Percentiles rank a stretch among this genome's conserved stretches.
These are phyloP conservation scores for Penicillium cataractarum DNA, from an alignment of 495 filamentous ascomycete genomes.

Conservation along the genomic window DNA sequence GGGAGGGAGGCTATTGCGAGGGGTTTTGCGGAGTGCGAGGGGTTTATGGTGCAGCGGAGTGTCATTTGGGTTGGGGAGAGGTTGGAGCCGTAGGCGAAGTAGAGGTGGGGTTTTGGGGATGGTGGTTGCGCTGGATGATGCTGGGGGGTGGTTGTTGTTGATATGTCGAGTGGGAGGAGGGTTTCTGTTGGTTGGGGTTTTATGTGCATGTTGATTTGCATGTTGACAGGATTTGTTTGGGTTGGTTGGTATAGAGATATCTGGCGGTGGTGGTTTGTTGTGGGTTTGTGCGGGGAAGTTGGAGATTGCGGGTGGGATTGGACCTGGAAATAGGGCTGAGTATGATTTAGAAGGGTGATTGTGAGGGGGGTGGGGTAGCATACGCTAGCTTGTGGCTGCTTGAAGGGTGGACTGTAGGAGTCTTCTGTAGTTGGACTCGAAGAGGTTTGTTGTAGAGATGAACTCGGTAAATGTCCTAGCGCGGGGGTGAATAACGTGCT, in stretches of 20 bases:
- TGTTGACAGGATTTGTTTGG: neutral
- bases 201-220: constrained; percentile 15
- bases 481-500: neutral
- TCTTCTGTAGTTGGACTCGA: neutral
- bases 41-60: constrained; percentile 59
- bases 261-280: neutral
- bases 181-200: constrained; percentile 13
- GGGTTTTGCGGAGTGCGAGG: constrained; percentile 52
- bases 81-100: constrained; percentile 79
- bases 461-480: neutral
- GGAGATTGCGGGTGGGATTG: neutral
- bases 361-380: neutral
- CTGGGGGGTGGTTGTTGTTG: constrained; percentile 1
- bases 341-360: neutral
- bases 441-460: neutral
- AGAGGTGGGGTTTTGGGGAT: constrained; percentile 41
- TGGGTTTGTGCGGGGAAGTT: constrained; percentile 3
- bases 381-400: neutral
- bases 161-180: constrained; percentile 7
- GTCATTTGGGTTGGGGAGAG: constrained; percentile 69
- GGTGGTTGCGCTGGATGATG: constrained; percentile 8
- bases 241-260: neutral
- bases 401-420: neutral
- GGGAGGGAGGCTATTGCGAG: constrained; percentile 50
- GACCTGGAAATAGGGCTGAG: neutral